Evolutionary conservation across 2,329 filamentous ascomycete species (phyloP).

Genomic region (Penicillium aurantiogriseum): DNA sequence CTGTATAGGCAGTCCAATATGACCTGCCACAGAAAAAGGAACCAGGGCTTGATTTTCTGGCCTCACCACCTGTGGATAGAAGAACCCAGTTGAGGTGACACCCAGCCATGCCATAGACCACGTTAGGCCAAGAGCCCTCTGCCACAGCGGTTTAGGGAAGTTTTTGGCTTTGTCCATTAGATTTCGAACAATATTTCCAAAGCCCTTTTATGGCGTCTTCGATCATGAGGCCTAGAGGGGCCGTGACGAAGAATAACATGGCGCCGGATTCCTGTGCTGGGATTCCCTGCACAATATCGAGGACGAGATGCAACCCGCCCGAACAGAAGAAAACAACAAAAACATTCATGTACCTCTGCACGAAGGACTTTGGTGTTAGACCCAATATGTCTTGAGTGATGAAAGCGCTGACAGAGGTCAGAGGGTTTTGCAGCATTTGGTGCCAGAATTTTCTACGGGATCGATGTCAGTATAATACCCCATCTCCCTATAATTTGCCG

Average conservation of each 20-base stretch:
- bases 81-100: conserved; percentile 9
- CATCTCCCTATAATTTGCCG: too few species aligned
- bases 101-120: conserved; percentile 11
- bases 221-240: conserved; percentile 28
- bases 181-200: conserved; percentile 5
- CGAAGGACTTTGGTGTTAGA: conserved; percentile 15
- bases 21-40: conserved; percentile 1
- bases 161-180: not conserved
- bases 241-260: conserved; percentile 25
- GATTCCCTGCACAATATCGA: conserved; percentile 18
- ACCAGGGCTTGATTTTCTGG: conserved; percentile 7
- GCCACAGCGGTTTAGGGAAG: conserved; percentile 4
- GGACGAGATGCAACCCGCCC: conserved; percentile 22
- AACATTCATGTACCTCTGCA: conserved; percentile 28
- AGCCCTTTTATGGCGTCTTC: conserved; percentile 27
- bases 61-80: conserved; percentile 3
- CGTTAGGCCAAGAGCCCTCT: conserved; percentile 3
- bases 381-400: conserved; percentile 16
- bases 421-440: conserved; percentile 25
- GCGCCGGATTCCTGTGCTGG: conserved; percentile 18
- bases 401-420: conserved; percentile 19
- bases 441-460: conserved; percentile 26
- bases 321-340: conserved; percentile 30
- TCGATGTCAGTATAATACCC: not conserved
- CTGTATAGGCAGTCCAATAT: conserved; percentile 2